Evolutionary conservation across 2,329 filamentous ascomycete genomes (phyloP), one percentile per base, ranked within the genome.

Genomic region (Byssochlamys sp.): DNA sequence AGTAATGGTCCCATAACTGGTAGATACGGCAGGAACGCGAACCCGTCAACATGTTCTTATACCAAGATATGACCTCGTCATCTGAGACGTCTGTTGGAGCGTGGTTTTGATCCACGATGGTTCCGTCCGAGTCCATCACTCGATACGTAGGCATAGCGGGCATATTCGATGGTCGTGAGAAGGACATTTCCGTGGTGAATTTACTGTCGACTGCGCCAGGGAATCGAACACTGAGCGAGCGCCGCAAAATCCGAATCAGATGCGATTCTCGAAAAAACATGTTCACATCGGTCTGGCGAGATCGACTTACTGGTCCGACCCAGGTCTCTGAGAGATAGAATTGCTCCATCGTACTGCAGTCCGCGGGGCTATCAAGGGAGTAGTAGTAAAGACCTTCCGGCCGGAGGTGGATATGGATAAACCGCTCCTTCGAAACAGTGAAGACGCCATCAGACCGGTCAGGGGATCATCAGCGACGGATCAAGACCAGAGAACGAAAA

Each of bases 201-300:
- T 90, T 89, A 71, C 90, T 96, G 72, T 96, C 92, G 55, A 97
- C 80, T 0, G 94, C 94, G n/a, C 94, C 94, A 0, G 94, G 94
- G 65, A 99, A 99, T 57, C 84, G 77, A 10, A 84, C 80, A 58
- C 82, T 85, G 19, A 19, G 19, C 19, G 19, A 19, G 19, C 19
- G 19, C 19, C 19, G 19, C 19, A 19, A 19, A 19, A 19, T 19
- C 19, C 19, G 19, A 19, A 19, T 19, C 19, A 19, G 19, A 19
- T 19, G 19, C 1, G 19, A 19, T 19, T 19, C 19, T 19, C 19
- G 19, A 19, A 19, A 19, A 19, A 19, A 19, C 19, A 19, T 19
- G 19, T 19, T 19, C 19, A 19, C 19, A 19, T 1, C 1, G 19
- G 19, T 19, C 19, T 19, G 19, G 19, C 19, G 19, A 19, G 19